Conservation (phyloP, 257 asterid species). For the Perilla frutescens region DNA sequence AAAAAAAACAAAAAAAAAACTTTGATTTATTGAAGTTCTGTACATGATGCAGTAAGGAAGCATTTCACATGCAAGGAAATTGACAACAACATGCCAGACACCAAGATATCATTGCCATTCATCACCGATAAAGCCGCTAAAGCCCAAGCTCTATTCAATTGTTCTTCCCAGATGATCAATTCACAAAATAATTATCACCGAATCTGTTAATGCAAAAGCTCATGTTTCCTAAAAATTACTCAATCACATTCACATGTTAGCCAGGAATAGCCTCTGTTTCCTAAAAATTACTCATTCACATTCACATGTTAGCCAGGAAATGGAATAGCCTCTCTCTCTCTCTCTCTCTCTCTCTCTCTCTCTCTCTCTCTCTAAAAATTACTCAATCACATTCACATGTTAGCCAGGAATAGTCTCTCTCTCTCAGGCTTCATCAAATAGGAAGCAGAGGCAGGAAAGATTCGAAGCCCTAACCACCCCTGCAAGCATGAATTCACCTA, state of each 20-base stretch:
- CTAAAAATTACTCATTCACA: background rate
- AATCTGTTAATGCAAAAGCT: background rate
- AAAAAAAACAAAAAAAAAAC: background rate
- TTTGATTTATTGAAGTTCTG: background rate
- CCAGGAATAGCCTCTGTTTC: background rate
- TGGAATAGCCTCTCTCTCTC: background rate
- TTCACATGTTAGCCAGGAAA: no score
- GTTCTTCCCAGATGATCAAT: background rate
- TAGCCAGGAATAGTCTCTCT: background rate
- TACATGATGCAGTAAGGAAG: background rate
- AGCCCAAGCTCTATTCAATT: constrained; percentile 12
- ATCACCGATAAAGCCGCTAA: constrained; percentile 7
- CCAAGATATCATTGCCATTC: background rate
- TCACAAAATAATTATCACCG: constrained; percentile 6
- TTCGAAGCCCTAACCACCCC: background rate
- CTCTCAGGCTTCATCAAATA: background rate
- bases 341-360: background rate
- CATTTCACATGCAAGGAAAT: constrained; percentile 5
- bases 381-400: no score
- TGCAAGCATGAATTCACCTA: background rate
- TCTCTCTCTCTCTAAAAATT: background rate
- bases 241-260: background rate
- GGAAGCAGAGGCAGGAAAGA: background rate
- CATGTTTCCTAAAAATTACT: background rate
- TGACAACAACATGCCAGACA: background rate